These are phyloP conservation scores for Phytophthora parvispora DNA, from an alignment of 352 stramenopile genomes.

Conservation along the genomic window DNA sequence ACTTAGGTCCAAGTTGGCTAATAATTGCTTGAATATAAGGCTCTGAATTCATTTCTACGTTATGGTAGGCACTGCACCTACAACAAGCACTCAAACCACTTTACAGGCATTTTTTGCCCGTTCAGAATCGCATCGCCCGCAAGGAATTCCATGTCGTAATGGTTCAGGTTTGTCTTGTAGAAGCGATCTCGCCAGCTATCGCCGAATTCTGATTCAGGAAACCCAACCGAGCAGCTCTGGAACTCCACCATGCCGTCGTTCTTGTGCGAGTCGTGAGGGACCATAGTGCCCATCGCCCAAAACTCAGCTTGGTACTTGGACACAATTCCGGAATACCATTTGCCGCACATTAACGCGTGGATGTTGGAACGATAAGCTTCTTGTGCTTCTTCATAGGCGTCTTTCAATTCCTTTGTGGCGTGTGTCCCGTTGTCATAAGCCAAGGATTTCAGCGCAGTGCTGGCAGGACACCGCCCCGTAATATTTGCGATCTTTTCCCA, in stretches of 20 bases:
- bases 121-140: conserved; percentile 49
- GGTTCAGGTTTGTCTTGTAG: conserved; percentile 61
- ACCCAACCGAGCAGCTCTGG: conserved; percentile 45
- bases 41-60: not conserved
- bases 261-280: conserved; percentile 40
- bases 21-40: no score
- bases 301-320: conserved; percentile 35
- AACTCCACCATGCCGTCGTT: conserved; percentile 57
- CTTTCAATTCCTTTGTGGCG: conserved; percentile 17
- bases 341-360: conserved; percentile 42
- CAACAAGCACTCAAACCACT: conserved; percentile 64
- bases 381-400: conserved; percentile 33
- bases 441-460: conserved; percentile 33
- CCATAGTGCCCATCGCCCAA: conserved; percentile 18
- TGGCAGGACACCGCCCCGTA: conserved; percentile 32
- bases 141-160: conserved; percentile 55
- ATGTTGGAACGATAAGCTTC: conserved; percentile 32
- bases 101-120: conserved; percentile 48
- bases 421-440: conserved; percentile 37
- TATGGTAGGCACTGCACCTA: not conserved
- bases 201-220: conserved; percentile 36
- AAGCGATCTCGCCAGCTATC: conserved; percentile 39
- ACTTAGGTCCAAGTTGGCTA: no score
- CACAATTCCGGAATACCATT: conserved; percentile 32
- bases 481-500: conserved; percentile 26